phyloP scores from a whole-genome alignment of 2,329 filamentous ascomycete genomes.

The Exophiala phaeomuriformis region DNA sequence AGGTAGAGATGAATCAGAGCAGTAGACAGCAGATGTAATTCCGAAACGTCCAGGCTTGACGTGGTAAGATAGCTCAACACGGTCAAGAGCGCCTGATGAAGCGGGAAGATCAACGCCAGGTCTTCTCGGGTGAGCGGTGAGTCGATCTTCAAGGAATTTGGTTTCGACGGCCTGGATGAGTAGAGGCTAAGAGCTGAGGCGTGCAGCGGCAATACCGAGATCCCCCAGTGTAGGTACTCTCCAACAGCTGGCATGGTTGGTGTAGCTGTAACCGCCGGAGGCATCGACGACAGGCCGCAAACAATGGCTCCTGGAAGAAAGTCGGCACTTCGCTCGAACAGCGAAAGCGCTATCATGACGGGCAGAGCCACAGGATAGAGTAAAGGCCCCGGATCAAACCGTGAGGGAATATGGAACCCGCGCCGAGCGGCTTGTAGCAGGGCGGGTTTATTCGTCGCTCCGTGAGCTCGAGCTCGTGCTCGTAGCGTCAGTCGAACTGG shows the following conservation, averaged over 20 bases:
- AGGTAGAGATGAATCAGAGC: constrained; percentile 74
- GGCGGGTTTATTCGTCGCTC: constrained; percentile 3
- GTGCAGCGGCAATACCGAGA: constrained; percentile 62
- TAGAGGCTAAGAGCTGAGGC: constrained; percentile 1
- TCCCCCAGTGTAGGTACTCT: constrained; percentile 66
- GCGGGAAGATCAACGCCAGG: constrained; percentile 64
- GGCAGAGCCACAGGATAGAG: constrained; percentile 76
- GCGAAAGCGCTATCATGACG: constrained; percentile 65
- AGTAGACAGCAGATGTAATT: constrained; percentile 78
- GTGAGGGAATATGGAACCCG: constrained; percentile 56
- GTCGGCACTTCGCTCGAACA: constrained; percentile 55
- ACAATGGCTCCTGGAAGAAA: constrained; percentile 71
- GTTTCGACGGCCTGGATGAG: background rate
- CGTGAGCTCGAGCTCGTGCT: background rate
- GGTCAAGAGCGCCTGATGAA: constrained; percentile 70
- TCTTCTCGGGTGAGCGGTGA: constrained; percentile 48
- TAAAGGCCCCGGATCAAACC: constrained; percentile 89
- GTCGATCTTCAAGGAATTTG: constrained; percentile 13
- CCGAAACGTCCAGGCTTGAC: constrained; percentile 77
- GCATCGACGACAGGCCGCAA: constrained; percentile 71
- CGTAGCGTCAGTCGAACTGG: constrained; percentile 18
- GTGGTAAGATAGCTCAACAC: constrained; percentile 75
- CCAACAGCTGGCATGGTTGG: constrained; percentile 45
- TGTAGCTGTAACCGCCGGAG: constrained; percentile 63
- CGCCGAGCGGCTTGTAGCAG: constrained; percentile 12